Percentiles rank a stretch among this genome's conserved stretches.
phyloP scores from a whole-genome alignment of 1,284 basidiomycete species.

The Melanopsichium pennsylvanicum region DNA sequence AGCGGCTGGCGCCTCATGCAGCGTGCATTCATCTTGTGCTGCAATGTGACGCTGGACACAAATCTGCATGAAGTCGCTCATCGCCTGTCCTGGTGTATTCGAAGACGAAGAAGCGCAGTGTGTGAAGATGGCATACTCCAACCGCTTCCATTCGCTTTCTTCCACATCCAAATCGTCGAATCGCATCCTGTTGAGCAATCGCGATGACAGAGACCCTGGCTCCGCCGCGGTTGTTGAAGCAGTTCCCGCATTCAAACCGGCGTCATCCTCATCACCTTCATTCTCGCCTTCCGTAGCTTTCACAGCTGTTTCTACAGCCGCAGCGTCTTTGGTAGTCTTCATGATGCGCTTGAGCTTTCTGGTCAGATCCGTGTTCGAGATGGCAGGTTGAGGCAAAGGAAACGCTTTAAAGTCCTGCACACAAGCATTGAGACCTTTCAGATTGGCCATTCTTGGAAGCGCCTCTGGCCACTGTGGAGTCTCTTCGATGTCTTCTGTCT shows the following conservation, averaged over 20 bases:
- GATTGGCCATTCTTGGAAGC: slow-evolving; percentile 22
- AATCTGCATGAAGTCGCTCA: slow-evolving; percentile 30
- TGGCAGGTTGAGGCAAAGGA: slow-evolving; percentile 1
- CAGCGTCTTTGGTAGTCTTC: slow-evolving; percentile 11
- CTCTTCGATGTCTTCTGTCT: slow-evolving; percentile 1
- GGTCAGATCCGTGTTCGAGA: slow-evolving; percentile 22
- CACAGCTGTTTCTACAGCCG: not conserved
- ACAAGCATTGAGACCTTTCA: slow-evolving; percentile 39
- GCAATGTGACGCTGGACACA: slow-evolving; percentile 27
- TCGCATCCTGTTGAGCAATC: slow-evolving; percentile 15
- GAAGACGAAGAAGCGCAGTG: not conserved
- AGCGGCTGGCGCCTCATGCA: not conserved
- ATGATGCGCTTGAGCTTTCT: slow-evolving; percentile 26
- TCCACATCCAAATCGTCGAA: slow-evolving; percentile 29
- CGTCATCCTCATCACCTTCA: not conserved
- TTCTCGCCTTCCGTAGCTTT: slow-evolving; percentile 17
- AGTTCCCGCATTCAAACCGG: not conserved
- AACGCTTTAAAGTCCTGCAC: slow-evolving; percentile 30
- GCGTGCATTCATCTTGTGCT: slow-evolving; percentile 26
- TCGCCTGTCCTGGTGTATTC: not conserved
- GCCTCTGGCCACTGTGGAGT: slow-evolving; percentile 23
- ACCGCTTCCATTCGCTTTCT: slow-evolving; percentile 34
- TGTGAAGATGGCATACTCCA: slow-evolving; percentile 5
- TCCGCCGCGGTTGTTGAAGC: not conserved
- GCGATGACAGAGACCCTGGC: not conserved